These are phyloP conservation scores for Clonostachys solani DNA, from an alignment of 2,329 filamentous ascomycete genomes.

Conservation along the genomic window DNA sequence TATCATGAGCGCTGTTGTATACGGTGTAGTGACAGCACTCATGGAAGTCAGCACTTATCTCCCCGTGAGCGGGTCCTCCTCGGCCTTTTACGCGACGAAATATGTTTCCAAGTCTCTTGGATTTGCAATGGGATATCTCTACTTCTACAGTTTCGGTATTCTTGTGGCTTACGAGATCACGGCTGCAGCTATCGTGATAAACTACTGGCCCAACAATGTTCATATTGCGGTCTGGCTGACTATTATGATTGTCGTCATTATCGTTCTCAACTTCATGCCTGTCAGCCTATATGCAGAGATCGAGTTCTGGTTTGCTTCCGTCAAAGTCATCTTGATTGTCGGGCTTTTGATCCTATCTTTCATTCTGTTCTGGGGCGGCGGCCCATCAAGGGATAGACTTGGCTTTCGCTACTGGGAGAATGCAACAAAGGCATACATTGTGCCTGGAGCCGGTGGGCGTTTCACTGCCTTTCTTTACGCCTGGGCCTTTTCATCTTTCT, in stretches of 20 bases:
- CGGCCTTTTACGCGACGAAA: conserved; percentile 72
- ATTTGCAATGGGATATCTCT: conserved; percentile 79
- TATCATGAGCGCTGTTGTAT: conserved; percentile 69
- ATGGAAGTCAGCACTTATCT: conserved; percentile 76
- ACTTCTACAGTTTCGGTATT: conserved; percentile 75
- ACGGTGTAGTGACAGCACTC: conserved; percentile 67
- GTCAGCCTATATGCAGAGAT: conserved; percentile 71
- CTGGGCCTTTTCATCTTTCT: conserved; percentile 53
- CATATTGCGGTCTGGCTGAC: conserved; percentile 69
- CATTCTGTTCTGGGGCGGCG: conserved; percentile 68
- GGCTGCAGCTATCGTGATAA: conserved; percentile 68
- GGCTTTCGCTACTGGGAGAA: conserved; percentile 69
- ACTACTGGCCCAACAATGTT: conserved; percentile 63
- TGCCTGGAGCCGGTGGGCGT: conserved; percentile 48
- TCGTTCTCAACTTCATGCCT: conserved; percentile 64
- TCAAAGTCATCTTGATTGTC: conserved; percentile 72
- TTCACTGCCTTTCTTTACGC: conserved; percentile 63
- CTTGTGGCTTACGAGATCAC: conserved; percentile 71
- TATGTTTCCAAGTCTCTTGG: conserved; percentile 70
- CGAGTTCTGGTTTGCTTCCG: conserved; percentile 73
- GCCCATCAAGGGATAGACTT: conserved; percentile 60
- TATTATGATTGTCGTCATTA: conserved; percentile 69
- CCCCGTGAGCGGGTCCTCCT: conserved; percentile 71
- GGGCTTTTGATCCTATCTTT: conserved; percentile 76
- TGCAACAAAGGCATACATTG: conserved; percentile 62